Evolutionary conservation across 192 early-diverging fungal genomes (phyloP).

Genomic region (Thoreauomyces humboldtii): DNA sequence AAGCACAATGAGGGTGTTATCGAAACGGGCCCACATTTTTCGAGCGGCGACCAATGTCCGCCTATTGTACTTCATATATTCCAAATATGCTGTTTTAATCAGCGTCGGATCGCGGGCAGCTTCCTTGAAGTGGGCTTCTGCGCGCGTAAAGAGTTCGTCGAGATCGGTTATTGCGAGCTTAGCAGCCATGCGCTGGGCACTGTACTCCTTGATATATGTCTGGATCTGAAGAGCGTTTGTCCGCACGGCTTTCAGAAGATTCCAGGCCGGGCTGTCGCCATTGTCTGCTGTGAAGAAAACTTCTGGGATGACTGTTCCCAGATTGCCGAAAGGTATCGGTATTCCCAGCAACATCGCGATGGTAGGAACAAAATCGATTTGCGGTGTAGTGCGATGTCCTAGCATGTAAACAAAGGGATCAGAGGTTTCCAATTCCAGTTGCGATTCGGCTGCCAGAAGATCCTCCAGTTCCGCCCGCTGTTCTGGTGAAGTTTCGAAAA

Average conservation of each 20-base stretch:
- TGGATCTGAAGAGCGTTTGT: conserved; percentile 70
- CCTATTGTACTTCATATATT: conserved; percentile 56
- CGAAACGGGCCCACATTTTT: conserved; percentile 92
- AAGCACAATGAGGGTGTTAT: conserved; percentile 68
- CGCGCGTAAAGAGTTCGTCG: conserved; percentile 32
- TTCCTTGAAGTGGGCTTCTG: conserved; percentile 21
- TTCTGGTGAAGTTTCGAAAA: conserved; percentile 1
- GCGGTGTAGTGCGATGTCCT: conserved; percentile 62
- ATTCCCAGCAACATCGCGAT: conserved; percentile 74
- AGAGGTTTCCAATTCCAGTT: conserved; percentile 19
- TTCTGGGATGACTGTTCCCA: conserved; percentile 87
- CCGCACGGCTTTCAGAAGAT: conserved; percentile 53
- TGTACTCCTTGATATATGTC: conserved; percentile 62
- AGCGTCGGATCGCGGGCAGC: background rate
- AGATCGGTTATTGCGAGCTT: conserved; percentile 52
- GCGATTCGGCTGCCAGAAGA: background rate
- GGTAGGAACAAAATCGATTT: conserved; percentile 91
- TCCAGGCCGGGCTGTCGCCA: background rate
- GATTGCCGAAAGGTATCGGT: conserved; percentile 90
- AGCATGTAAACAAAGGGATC: conserved; percentile 33
- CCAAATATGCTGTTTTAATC: conserved; percentile 21
- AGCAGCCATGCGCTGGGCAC: conserved; percentile 43
- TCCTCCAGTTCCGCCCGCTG: conserved; percentile 1
- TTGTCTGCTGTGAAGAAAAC: conserved; percentile 50
- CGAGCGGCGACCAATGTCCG: conserved; percentile 68